Conservation (phyloP, 1,284 basidiomycete species). For the Ceratorhiza oryzae-sativae region DNA sequence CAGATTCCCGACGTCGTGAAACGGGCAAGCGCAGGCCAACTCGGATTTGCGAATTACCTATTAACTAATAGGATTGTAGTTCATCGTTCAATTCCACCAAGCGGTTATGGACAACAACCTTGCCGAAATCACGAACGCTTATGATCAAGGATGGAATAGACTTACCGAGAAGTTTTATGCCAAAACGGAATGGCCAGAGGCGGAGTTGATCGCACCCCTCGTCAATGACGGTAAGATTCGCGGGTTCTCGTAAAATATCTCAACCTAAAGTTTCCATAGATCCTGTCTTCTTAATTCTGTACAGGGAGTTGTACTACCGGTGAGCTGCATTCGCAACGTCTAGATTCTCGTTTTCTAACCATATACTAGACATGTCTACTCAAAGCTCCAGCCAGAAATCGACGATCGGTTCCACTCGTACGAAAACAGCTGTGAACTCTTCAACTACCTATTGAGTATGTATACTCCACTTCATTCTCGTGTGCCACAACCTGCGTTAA, state of each 20-base stretch:
- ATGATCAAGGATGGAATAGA: constrained; percentile 96
- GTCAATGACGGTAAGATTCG: constrained; percentile 80
- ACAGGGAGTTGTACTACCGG: constrained; percentile 93
- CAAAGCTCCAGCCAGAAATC: constrained; percentile 90
- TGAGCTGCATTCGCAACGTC: constrained; percentile 22
- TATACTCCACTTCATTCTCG: constrained; percentile 35
- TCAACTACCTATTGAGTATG: constrained; percentile 91
- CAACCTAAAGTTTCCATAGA: constrained; percentile 57
- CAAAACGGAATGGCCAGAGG: constrained; percentile 96
- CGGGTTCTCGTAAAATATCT: too few relatives aligned
- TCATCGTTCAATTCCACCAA: constrained; percentile 91
- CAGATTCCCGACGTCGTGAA: constrained; percentile 83
- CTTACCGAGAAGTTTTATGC: constrained; percentile 95
- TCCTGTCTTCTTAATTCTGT: constrained; percentile 94
- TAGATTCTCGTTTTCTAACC: background rate
- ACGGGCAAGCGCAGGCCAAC: constrained; percentile 59
- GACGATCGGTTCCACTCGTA: constrained; percentile 99
- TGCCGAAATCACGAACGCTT: constrained; percentile 86
- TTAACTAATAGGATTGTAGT: constrained; percentile 56
- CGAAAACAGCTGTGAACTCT: constrained; percentile 97
- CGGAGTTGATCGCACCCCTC: constrained; percentile 91
- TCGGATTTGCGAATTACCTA: background rate
- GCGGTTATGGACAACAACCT: constrained; percentile 87
- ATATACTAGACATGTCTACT: constrained; percentile 83
- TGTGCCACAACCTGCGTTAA: background rate